Conservation (phyloP, 2,329 filamentous ascomycete species). For the Cladorrhinum sp. region DNA sequence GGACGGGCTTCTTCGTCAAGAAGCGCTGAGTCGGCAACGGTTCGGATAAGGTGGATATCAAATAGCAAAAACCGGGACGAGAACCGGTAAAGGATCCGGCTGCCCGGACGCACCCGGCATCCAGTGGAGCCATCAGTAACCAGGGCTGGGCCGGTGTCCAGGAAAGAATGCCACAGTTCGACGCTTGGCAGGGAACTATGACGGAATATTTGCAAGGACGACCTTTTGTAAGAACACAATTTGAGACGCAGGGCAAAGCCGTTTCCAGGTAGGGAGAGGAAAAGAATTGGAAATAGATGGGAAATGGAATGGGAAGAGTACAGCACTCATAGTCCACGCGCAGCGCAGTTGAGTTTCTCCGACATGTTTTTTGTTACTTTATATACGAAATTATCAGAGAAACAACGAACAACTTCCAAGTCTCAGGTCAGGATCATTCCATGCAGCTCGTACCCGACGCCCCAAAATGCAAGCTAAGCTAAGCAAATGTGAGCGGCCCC, state of each 20-base stretch:
- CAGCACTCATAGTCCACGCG: not conserved
- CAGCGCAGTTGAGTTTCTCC: not conserved
- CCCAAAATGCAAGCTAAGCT: not conserved
- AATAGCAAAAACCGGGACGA: not conserved
- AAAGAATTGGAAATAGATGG: not conserved
- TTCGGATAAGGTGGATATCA: not conserved
- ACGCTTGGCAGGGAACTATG: slow-evolving; percentile 7
- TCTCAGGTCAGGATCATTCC: not conserved
- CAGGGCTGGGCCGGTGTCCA: slow-evolving; percentile 14
- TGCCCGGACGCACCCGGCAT: slow-evolving; percentile 12
- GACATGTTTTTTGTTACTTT: not conserved
- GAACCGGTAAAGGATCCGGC: not conserved
- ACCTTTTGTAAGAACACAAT: not conserved
- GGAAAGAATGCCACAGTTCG: not conserved
- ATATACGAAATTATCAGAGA: not conserved
- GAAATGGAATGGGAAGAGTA: not conserved
- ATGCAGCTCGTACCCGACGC: too few relatives aligned
- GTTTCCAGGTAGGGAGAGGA: not conserved
- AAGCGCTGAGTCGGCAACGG: slow-evolving; percentile 12
- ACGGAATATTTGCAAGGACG: not conserved
- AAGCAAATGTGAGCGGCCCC: not conserved
- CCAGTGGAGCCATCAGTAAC: slow-evolving; percentile 10
- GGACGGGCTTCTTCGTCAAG: slow-evolving; percentile 46
- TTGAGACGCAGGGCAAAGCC: not conserved
- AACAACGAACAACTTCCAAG: not conserved